Evolutionary conservation across 2,329 filamentous ascomycete species (phyloP).

Genomic region (Pseudodiploospora longispora): DNA sequence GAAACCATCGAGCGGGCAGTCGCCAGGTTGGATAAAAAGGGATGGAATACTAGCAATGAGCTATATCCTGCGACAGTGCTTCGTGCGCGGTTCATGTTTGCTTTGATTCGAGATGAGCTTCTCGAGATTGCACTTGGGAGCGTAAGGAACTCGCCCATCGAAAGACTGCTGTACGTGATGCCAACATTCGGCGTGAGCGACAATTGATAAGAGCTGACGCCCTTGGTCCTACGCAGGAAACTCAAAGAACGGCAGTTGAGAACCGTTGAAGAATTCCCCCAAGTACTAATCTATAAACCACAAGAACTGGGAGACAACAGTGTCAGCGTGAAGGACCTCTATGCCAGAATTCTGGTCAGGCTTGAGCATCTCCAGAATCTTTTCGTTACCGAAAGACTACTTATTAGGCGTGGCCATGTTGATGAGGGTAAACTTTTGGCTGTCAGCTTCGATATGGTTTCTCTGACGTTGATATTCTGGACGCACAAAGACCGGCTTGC

Average conservation of each 20-base stretch:
- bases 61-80: conserved; percentile 36
- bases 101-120: conserved; percentile 48
- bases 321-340: conserved; percentile 24
- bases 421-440: conserved; percentile 32
- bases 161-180: conserved; percentile 14
- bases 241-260: conserved; percentile 3
- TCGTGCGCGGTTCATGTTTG: conserved; percentile 39
- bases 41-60: conserved; percentile 41
- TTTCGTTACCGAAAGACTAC: conserved; percentile 50
- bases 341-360: conserved; percentile 37
- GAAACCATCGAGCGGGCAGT: conserved; percentile 13
- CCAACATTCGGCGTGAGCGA: background rate
- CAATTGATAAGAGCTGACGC: background rate
- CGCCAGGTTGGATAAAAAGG: conserved; percentile 34
- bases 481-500: conserved; percentile 39
- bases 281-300: conserved; percentile 29
- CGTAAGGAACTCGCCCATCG: conserved; percentile 8
- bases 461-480: conserved; percentile 38
- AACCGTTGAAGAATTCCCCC: conserved; percentile 15
- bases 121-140: conserved; percentile 46
- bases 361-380: conserved; percentile 48
- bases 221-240: background rate
- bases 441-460: conserved; percentile 40
- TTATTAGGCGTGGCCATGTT: conserved; percentile 35
- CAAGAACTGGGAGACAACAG: conserved; percentile 27